Conservation (phyloP, 306 rosid genomes). For the Trifolium dubium region DNA sequence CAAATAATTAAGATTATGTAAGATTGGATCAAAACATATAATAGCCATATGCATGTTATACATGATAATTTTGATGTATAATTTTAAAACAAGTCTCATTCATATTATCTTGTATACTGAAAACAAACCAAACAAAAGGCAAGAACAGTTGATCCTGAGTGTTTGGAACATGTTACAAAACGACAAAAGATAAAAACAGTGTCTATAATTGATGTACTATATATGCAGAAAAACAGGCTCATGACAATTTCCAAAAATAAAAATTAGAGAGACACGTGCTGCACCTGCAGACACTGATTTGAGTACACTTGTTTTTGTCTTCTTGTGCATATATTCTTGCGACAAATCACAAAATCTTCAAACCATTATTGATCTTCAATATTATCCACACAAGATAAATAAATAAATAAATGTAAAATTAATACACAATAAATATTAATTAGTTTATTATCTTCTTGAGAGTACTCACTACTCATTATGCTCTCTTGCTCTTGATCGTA, state of each 20-base stretch:
- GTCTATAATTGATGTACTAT: conserved; percentile 37
- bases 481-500: too few relatives aligned
- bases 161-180: conserved; percentile 37
- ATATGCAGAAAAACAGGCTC: background rate
- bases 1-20: too few relatives aligned
- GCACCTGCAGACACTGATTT: conserved; percentile 22
- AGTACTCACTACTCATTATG: too few relatives aligned
- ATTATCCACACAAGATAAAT: conserved; percentile 26
- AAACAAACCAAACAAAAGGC: background rate
- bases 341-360: conserved; percentile 34
- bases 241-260: conserved; percentile 38
- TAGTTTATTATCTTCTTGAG: background rate
- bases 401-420: too few relatives aligned
- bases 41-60: too few relatives aligned
- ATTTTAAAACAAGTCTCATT: background rate
- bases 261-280: conserved; percentile 37
- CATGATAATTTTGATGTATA: too few relatives aligned
- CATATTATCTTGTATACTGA: background rate
- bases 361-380: conserved; percentile 8
- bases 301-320: conserved; percentile 39
- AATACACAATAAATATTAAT: background rate
- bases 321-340: conserved; percentile 26
- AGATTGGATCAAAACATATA: too few relatives aligned
- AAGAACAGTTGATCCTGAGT: conserved; percentile 26
- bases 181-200: conserved; percentile 12